Percentiles rank a stretch among this genome's conserved stretches.
phyloP scores from a whole-genome alignment of 371 early-diverging fungal species.

The Syncephalis plumigaleata region DNA sequence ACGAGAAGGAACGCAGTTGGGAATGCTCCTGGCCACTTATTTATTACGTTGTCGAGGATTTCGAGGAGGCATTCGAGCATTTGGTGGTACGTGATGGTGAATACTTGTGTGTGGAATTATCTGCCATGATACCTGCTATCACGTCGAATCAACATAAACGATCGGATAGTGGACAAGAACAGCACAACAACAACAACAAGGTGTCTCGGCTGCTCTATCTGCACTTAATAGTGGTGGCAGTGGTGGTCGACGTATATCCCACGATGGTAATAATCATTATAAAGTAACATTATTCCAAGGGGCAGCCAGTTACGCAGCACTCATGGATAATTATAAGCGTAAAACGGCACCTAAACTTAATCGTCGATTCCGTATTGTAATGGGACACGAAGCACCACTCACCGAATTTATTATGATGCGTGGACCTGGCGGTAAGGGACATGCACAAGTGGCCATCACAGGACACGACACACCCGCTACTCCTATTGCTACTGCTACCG shows the following conservation, averaged over 20 bases:
- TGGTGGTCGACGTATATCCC: background rate
- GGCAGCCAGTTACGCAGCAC: constrained; percentile 48
- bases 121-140: constrained; percentile 6
- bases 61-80: constrained; percentile 59
- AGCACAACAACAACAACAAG: background rate
- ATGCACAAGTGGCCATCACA: constrained; percentile 48
- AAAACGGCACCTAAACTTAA: constrained; percentile 33
- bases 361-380: constrained; percentile 9
- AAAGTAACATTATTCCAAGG: constrained; percentile 68
- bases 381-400: constrained; percentile 22
- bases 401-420: constrained; percentile 77
- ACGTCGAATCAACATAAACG: constrained; percentile 1
- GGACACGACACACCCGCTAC: constrained; percentile 11
- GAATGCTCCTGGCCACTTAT: constrained; percentile 69
- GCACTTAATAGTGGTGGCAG: no score
- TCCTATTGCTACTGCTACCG: constrained; percentile 3
- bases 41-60: constrained; percentile 70
- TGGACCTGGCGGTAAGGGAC: constrained; percentile 69
- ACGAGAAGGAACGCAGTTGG: constrained; percentile 49
- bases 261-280: constrained; percentile 4
- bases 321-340: constrained; percentile 49
- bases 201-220: constrained; percentile 1
- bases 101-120: constrained; percentile 66
- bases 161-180: background rate
- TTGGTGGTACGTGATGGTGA: constrained; percentile 51